These are phyloP conservation scores for Imleria badia DNA, from an alignment of 768 basidiomycete species.

Conservation along the genomic window DNA sequence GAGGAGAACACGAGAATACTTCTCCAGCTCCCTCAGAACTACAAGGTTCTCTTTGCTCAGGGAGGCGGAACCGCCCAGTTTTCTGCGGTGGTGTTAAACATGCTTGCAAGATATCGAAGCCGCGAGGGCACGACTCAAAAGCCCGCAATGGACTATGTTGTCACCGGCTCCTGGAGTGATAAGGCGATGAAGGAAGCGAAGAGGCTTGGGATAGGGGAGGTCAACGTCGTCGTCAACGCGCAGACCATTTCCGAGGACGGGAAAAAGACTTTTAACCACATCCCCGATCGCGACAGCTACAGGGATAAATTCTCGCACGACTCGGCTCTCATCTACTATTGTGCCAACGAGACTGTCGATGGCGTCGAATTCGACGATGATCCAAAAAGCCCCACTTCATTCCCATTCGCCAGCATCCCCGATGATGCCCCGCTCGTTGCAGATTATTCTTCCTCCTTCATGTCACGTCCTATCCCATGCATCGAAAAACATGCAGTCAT, in stretches of 20 bases:
- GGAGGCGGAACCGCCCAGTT: constrained; percentile 94
- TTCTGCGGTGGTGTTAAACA: constrained; percentile 87
- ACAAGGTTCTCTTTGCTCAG: constrained; percentile 89
- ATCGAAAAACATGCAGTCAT: constrained; percentile 91
- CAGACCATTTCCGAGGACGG: constrained; percentile 56
- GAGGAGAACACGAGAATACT: constrained; percentile 70
- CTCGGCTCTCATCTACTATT: constrained; percentile 94
- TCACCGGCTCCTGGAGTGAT: constrained; percentile 92
- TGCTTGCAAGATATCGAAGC: constrained; percentile 82
- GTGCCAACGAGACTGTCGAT: constrained; percentile 98
- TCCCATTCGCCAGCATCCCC: constrained; percentile 79
- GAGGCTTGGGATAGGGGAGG: constrained; percentile 56
- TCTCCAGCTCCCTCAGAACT: constrained; percentile 78
- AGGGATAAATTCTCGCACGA: constrained; percentile 60
- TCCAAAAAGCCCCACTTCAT: constrained; percentile 54
- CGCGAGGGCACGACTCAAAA: constrained; percentile 58
- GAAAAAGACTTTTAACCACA: constrained; percentile 70
- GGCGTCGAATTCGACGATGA: constrained; percentile 84
- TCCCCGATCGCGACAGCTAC: constrained; percentile 76
- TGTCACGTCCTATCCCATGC: constrained; percentile 88
- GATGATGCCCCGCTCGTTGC: constrained; percentile 76
- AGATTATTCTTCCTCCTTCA: constrained; percentile 96
- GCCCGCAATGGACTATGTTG: constrained; percentile 78
- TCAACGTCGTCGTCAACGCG: constrained; percentile 73
- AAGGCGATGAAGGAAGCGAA: constrained; percentile 83